Conservation (phyloP, 2,329 filamentous ascomycete species). For the Neofusicoccum laricinum region DNA sequence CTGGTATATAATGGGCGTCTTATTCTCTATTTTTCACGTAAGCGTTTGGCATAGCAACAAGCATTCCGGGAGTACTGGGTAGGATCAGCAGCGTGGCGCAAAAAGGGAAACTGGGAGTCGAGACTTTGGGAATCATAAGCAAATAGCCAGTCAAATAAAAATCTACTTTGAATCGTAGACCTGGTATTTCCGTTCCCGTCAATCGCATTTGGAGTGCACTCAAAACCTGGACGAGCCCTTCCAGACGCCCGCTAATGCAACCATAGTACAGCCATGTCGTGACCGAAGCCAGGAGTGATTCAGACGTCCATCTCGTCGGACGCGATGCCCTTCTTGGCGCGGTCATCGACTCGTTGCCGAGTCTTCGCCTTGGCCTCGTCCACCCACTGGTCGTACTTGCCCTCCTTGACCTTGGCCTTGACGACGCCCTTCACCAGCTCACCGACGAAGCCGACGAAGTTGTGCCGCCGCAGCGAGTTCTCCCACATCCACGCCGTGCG, state of each 20-base stretch:
- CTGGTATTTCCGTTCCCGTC: background rate
- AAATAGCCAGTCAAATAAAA: background rate
- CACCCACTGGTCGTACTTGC: constrained; percentile 71
- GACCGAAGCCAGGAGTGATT: too few relatives aligned
- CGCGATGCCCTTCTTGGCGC: constrained; percentile 38
- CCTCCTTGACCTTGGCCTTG: constrained; percentile 66
- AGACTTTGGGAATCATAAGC: background rate
- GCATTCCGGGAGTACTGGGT: background rate
- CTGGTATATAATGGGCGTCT: background rate
- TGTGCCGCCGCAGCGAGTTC: constrained; percentile 86
- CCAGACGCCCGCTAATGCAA: constrained; percentile 6
- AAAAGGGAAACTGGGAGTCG: background rate
- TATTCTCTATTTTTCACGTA: background rate
- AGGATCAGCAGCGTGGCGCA: background rate
- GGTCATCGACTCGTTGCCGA: constrained; percentile 47
- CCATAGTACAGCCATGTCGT: background rate
- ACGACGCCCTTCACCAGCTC: constrained; percentile 87
- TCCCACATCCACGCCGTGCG: constrained; percentile 88
- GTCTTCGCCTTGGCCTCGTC: constrained; percentile 63
- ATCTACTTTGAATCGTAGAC: background rate
- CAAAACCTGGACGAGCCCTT: background rate
- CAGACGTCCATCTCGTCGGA: constrained; percentile 26
- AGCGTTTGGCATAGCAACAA: background rate
- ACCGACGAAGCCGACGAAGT: constrained; percentile 93
- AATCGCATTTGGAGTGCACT: background rate